A percentile compares a stretch with the other conserved stretches of the same genome.
phyloP scores from a whole-genome alignment of 2,329 filamentous ascomycete species.

The Pseudocercospora pini-densiflorae region DNA sequence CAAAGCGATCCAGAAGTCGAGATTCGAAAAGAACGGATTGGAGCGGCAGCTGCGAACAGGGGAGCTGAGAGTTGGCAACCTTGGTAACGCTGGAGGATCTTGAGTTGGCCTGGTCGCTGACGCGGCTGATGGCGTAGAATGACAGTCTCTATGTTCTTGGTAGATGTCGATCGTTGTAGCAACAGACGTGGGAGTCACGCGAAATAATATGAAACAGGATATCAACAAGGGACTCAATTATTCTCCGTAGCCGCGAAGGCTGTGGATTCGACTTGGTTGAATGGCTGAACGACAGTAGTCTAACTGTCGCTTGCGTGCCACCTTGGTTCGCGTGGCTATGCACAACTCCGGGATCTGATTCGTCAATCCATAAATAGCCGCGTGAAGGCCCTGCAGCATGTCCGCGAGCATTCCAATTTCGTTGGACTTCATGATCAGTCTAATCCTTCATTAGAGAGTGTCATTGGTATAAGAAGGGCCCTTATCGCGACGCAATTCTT shows the following conservation, averaged over 20 bases:
- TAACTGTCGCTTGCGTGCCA: neutral
- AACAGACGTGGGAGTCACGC: neutral
- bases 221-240: neutral
- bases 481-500: too few relatives aligned
- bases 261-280: neutral
- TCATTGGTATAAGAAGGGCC: too few relatives aligned
- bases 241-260: neutral
- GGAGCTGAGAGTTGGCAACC: slow-evolving; percentile 14
- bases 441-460: too few relatives aligned
- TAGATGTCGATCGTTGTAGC: neutral
- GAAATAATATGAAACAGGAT: neutral
- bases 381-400: neutral
- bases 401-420: too few relatives aligned
- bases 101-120: slow-evolving; percentile 16
- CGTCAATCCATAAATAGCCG: neutral
- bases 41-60: slow-evolving; percentile 14
- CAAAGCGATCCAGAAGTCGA: slow-evolving; percentile 11
- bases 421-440: too few relatives aligned
- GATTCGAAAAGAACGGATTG: slow-evolving; percentile 15
- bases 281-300: neutral
- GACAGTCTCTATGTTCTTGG: neutral
- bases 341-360: neutral
- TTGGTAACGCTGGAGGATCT: slow-evolving; percentile 4
- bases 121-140: slow-evolving; percentile 16
- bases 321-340: neutral